Percentiles rank a stretch among this genome's conserved stretches.
Evolutionary conservation across 805 yeast genomes (phyloP).

Genomic region (Sungouiozyma intestinalis): DNA sequence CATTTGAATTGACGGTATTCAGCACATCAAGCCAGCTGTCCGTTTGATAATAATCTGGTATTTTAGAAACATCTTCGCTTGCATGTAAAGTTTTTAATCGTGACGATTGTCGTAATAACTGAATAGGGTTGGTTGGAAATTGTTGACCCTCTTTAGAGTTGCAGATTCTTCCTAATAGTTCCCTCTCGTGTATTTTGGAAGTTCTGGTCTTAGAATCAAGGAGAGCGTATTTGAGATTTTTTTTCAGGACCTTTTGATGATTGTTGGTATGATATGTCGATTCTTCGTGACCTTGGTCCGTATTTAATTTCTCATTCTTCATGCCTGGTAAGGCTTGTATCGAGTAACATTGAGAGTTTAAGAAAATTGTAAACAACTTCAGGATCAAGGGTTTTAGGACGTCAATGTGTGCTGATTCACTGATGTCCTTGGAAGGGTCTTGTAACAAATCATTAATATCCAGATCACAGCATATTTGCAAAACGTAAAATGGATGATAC

Average conservation of each 20-base stretch:
- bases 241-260: not conserved
- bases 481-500: constrained; percentile 32
- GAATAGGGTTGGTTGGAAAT: not conserved
- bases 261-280: not conserved
- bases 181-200: not conserved
- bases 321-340: not conserved
- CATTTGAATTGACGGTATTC: not conserved
- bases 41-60: not conserved
- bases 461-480: constrained; percentile 26
- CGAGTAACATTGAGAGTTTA: constrained; percentile 16
- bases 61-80: not conserved
- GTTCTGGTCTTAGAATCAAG: not conserved
- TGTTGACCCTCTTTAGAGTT: not conserved
- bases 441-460: constrained; percentile 31
- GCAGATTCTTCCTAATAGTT: not conserved
- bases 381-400: constrained; percentile 26
- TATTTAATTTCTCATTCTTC: constrained; percentile 4
- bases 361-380: constrained; percentile 25
- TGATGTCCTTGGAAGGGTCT: constrained; percentile 30
- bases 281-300: not conserved
- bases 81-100: not conserved
- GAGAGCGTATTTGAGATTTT: not conserved
- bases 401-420: constrained; percentile 17
- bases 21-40: constrained; percentile 7
- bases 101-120: not conserved